phyloP scores from a whole-genome alignment of 2,329 filamentous ascomycete genomes.

The Malbranchea zuffiana region DNA sequence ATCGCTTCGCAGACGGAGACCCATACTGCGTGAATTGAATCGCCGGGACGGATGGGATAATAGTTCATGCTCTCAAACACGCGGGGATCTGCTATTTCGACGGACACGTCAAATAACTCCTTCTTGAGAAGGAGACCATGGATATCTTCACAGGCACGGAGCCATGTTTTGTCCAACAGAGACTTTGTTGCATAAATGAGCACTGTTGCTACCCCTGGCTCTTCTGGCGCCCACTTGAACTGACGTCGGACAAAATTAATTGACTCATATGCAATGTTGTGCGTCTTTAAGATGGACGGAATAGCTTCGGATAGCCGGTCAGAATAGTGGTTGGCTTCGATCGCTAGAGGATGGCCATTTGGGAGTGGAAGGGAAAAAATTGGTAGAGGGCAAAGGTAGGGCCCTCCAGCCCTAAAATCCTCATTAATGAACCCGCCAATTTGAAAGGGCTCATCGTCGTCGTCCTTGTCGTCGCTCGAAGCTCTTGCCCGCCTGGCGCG shows the following conservation, averaged over 20 bases:
- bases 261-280: background rate
- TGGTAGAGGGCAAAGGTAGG: slow-evolving; percentile 5
- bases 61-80: slow-evolving; percentile 1
- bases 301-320: slow-evolving; percentile 2
- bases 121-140: slow-evolving; percentile 3
- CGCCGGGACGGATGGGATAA: background rate
- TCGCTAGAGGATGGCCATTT: background rate
- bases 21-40: slow-evolving; percentile 4
- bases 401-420: slow-evolving; percentile 5
- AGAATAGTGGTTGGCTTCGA: background rate
- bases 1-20: slow-evolving; percentile 2
- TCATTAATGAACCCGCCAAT: slow-evolving; percentile 5
- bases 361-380: slow-evolving; percentile 2
- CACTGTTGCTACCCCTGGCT: slow-evolving; percentile 1
- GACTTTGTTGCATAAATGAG: slow-evolving; percentile 3
- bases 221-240: background rate
- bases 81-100: slow-evolving; percentile 3
- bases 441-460: no score
- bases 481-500: slow-evolving; percentile 4
- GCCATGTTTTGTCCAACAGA: slow-evolving; percentile 1
- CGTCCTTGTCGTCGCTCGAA: slow-evolving; percentile 6
- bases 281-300: slow-evolving; percentile 1
- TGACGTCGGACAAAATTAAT: background rate
- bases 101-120: background rate
- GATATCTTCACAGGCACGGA: slow-evolving; percentile 1